These are phyloP conservation scores for Solanum paucissectum DNA, from an alignment of 257 asterid genomes.

Conservation along the genomic window DNA sequence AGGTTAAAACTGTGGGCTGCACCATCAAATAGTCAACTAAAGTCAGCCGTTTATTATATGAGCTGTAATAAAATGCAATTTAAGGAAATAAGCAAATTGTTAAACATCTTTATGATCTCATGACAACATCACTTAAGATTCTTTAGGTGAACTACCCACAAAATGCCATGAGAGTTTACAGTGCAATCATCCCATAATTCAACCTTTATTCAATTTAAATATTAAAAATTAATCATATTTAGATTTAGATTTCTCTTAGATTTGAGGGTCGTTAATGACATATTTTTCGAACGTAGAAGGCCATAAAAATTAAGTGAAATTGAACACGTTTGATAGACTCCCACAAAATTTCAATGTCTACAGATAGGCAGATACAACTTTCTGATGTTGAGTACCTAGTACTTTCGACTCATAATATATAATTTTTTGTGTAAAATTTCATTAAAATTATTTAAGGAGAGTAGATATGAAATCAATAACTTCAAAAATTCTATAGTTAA, in stretches of 20 bases:
- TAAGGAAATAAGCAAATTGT: not conserved
- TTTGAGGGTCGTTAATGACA: too few species aligned
- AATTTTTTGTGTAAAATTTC: not conserved
- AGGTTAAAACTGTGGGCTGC: not conserved
- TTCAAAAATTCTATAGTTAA: not conserved
- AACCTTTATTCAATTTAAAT: not conserved
- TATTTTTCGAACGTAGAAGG: too few species aligned
- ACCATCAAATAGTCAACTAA: not conserved
- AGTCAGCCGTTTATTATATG: not conserved
- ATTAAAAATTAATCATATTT: not conserved
- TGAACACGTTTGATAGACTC: fast-evolving
- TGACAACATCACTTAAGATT: not conserved
- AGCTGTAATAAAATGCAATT: not conserved
- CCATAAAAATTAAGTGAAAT: too few species aligned
- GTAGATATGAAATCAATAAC: not conserved
- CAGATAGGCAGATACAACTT: fast-evolving
- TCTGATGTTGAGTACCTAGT: not conserved
- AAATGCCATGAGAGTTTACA: not conserved
- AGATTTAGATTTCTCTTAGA: too few species aligned
- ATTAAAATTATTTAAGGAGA: not conserved
- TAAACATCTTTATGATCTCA: not conserved
- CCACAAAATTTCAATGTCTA: too few species aligned
- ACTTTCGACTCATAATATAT: not conserved
- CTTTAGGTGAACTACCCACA: not conserved
- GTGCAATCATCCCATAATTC: not conserved